Evolutionary conservation across 371 early-diverging fungal species (phyloP), one percentile per base, ranked within the genome.

Genomic region (Funneliformis caledonium): DNA sequence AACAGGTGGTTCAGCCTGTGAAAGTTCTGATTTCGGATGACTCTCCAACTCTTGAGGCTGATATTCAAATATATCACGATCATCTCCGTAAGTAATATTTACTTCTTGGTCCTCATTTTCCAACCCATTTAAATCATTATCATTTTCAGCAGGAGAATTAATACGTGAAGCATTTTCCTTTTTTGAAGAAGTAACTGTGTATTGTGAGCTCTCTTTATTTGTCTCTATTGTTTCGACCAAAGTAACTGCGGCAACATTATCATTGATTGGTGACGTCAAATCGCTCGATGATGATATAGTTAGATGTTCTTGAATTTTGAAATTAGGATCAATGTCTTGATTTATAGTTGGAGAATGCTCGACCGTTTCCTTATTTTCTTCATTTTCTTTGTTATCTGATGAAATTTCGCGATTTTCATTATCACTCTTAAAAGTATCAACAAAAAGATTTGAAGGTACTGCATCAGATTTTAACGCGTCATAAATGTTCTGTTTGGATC

Each of bases 61-160:
- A 56, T 74, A 37, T 59, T 74, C 56, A 59, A 74, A 74, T 37
- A 74, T 50, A 74, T 74, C 75, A 10, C 59, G 26, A 31, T 74
- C 56, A 59, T 37, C 56, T 42, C 60, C 56, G 19, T 60, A 14
- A 74, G 59, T n/a, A 31, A 74, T 48, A 59, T 52, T 52, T 22
- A 74, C 59, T 74, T 59, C 75, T 74, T 74, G 45, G 22, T 74
- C 42, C 33, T 45, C 52, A 42, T 70, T 45, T 48, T 59, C 75
- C 10, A 59, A 74, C 9, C 9, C n/a, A 37, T 74, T 26, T 8
- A 59, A 50, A 31, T 74, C 52, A 2, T 5, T 33, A 70, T 45
- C 45, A 45, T 70, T 43, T 70, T 70, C 67, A 7, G n/a, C n/a
- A 31, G 9, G 22, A 11, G 26, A 33, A 56, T 56, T 19, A 56